Conservation (phyloP, 805 yeast species). For the Cyberlindnera euphorbiiphila region DNA sequence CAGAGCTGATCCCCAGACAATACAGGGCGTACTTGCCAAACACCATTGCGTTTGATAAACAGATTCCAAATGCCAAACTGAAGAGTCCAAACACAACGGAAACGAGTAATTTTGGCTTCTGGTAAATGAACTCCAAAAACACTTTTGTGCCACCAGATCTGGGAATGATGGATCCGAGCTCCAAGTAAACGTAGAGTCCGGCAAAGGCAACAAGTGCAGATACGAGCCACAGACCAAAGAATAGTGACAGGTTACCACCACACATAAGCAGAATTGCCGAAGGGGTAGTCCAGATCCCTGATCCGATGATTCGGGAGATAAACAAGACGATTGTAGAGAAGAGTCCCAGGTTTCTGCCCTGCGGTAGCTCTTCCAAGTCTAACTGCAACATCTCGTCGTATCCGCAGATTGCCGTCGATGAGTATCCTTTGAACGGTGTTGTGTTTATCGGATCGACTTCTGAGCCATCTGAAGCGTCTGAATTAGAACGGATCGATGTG, state of each 20-base stretch:
- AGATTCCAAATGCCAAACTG: constrained; percentile 51
- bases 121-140: constrained; percentile 64
- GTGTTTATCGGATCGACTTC: constrained; percentile 11
- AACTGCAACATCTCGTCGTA: constrained; percentile 10
- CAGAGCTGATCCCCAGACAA: constrained; percentile 39
- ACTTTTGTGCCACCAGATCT: constrained; percentile 75
- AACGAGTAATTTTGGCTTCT: constrained; percentile 52
- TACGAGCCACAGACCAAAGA: constrained; percentile 58
- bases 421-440: constrained; percentile 11
- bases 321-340: constrained; percentile 62
- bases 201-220: constrained; percentile 62
- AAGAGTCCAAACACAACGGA: constrained; percentile 48
- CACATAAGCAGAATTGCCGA: constrained; percentile 59
- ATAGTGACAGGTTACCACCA: constrained; percentile 62
- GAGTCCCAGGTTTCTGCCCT: constrained; percentile 70
- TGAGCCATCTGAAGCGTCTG: constrained; percentile 19
- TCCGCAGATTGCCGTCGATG: not conserved
- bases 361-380: constrained; percentile 41
- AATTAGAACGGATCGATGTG: constrained; percentile 19
- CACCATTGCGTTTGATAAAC: constrained; percentile 51
- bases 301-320: constrained; percentile 68
- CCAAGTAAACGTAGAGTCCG: constrained; percentile 63
- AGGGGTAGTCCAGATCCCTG: constrained; percentile 75
- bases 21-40: constrained; percentile 58
- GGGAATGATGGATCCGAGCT: constrained; percentile 67